A percentile compares a stretch with the other conserved stretches of the same genome.
These are phyloP conservation scores for Rhodosporidiobolus odoratus DNA, from an alignment of 768 basidiomycete genomes.

Conservation along the genomic window DNA sequence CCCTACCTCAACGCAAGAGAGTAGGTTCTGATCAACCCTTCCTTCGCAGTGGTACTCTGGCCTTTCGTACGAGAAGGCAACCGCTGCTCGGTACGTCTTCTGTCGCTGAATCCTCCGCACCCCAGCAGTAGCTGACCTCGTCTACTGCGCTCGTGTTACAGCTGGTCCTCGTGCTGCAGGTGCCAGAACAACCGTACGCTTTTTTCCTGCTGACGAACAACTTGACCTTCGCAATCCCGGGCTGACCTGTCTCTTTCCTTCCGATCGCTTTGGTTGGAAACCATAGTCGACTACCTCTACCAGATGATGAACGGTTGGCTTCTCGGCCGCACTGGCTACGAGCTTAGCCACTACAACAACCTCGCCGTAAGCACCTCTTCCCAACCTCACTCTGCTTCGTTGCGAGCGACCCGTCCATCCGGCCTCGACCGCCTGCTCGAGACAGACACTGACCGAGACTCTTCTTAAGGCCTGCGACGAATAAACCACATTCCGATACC, in stretches of 20 bases:
- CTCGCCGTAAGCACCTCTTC: slow-evolving; percentile 1
- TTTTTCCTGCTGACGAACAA: not conserved
- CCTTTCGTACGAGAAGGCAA: not conserved
- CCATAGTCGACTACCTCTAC: slow-evolving; percentile 17
- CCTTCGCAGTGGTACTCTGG: not conserved
- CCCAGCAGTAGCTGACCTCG: not conserved
- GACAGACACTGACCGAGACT: no score
- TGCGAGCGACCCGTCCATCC: not conserved
- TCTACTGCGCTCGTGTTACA: not conserved
- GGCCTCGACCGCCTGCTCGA: not conserved
- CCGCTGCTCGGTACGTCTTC: not conserved
- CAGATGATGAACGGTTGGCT: slow-evolving; percentile 37
- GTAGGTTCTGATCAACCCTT: no score
- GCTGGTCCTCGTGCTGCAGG: not conserved
- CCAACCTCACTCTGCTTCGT: not conserved
- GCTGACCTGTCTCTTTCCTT: not conserved
- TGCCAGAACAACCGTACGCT: slow-evolving; percentile 23
- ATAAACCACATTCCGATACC: no score
- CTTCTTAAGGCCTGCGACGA: no score
- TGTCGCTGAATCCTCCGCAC: not conserved
- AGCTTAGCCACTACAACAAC: slow-evolving; percentile 18
- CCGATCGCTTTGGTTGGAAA: no score
- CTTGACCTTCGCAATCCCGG: not conserved
- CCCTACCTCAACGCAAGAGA: not conserved
- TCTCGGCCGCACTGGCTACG: slow-evolving; percentile 30